Evolutionary conservation across 345 rosid genomes (phyloP).

Genomic region (Eucalyptus dawsonii): DNA sequence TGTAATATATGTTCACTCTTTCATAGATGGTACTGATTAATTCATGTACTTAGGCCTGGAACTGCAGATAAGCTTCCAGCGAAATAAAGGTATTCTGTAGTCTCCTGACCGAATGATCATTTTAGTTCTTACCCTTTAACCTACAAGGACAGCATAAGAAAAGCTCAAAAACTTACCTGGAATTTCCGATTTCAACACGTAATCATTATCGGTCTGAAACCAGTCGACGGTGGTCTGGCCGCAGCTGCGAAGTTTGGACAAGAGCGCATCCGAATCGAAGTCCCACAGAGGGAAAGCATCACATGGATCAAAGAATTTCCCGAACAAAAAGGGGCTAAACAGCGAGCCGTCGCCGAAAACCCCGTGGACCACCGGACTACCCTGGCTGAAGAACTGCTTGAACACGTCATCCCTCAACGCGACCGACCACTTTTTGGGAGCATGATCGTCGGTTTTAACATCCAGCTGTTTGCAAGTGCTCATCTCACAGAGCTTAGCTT

Average conservation of each 20-base stretch:
- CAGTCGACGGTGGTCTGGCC: slow-evolving; percentile 64
- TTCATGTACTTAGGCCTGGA: not conserved
- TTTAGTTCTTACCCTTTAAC: not conserved
- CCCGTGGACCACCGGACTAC: slow-evolving; percentile 29
- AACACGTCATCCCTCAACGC: slow-evolving; percentile 47
- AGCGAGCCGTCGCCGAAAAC: slow-evolving; percentile 77
- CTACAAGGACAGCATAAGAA: not conserved
- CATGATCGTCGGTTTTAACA: slow-evolving; percentile 42
- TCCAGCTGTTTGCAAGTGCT: slow-evolving; percentile 34
- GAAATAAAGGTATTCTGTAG: not conserved
- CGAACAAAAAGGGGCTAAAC: slow-evolving; percentile 71
- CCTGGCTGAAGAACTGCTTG: slow-evolving; percentile 27
- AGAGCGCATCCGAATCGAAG: slow-evolving; percentile 48
- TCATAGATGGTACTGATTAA: not conserved
- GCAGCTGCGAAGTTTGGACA: slow-evolving; percentile 36
- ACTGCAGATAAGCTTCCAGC: not conserved
- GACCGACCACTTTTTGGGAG: slow-evolving; percentile 66
- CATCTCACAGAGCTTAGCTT: slow-evolving; percentile 1
- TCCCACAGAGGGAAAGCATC: slow-evolving; percentile 97
- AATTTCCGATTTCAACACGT: slow-evolving; percentile 54
- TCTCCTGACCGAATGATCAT: not conserved
- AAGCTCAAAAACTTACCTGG: slow-evolving; percentile 31
- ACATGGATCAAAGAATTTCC: slow-evolving; percentile 84
- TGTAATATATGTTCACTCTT: not conserved
- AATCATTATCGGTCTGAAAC: slow-evolving; percentile 65